Conservation (phyloP, 2,329 filamentous ascomycete genomes). For the Albifimbria verrucaria region DNA sequence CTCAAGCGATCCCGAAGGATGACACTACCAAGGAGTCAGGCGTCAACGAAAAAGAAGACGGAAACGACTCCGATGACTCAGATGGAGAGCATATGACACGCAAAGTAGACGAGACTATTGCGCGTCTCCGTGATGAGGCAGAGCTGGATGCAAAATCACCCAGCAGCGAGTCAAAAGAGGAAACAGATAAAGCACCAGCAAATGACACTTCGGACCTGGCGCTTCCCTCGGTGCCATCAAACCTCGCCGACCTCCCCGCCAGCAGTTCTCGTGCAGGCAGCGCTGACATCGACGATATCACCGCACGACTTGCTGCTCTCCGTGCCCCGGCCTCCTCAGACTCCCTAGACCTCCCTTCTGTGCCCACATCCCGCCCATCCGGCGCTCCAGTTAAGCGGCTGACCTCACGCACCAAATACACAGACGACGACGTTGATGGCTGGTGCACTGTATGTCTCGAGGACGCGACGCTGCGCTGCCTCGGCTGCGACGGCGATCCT, state of each 20-base stretch:
- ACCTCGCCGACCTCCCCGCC: conserved; percentile 34
- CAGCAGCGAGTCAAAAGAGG: conserved; percentile 10
- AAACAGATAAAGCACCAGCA: conserved; percentile 16
- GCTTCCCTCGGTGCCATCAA: conserved; percentile 45
- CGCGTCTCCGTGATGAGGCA: conserved; percentile 43
- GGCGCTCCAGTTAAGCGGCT: conserved; percentile 37
- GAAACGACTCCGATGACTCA: conserved; percentile 38
- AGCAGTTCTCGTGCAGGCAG: conserved; percentile 15
- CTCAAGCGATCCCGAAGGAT: conserved; percentile 28
- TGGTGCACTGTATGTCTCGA: conserved; percentile 85
- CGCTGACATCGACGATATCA: conserved; percentile 40
- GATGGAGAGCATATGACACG: conserved; percentile 47
- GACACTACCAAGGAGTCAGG: not conserved
- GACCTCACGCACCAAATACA: conserved; percentile 41
- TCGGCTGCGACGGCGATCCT: conserved; percentile 67
- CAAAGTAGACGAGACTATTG: conserved; percentile 42
- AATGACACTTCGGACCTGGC: conserved; percentile 24
- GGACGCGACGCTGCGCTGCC: conserved; percentile 69
- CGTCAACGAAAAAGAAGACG: conserved; percentile 5
- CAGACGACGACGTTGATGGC: conserved; percentile 67
- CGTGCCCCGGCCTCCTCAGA: conserved; percentile 30
- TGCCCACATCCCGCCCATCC: conserved; percentile 46
- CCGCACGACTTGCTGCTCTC: conserved; percentile 50
- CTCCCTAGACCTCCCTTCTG: conserved; percentile 43
- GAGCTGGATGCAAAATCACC: conserved; percentile 31